Conservation (phyloP, 2,329 filamentous ascomycete species). For the Biscogniauxia sp. region DNA sequence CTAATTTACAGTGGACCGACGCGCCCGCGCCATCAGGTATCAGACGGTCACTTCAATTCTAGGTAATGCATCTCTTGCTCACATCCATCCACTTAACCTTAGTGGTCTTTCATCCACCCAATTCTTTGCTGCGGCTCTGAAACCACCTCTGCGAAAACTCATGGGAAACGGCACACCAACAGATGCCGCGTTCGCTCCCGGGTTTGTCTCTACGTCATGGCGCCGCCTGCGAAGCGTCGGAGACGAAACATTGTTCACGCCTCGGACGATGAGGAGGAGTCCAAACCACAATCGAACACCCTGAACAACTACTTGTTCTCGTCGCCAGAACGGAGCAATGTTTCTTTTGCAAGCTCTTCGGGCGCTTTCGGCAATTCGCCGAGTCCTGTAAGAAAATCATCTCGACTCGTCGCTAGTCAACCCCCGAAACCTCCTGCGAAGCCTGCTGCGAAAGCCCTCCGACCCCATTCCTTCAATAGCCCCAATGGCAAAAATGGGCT, state of each 20-base stretch:
- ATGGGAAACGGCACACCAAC: constrained; percentile 10
- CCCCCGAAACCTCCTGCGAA: constrained; percentile 23
- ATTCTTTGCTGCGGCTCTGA: not conserved
- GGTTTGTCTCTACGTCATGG: constrained; percentile 41
- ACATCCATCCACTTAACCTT: not conserved
- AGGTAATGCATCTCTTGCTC: not conserved
- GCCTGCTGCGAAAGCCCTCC: constrained; percentile 23
- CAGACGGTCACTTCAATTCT: constrained; percentile 9
- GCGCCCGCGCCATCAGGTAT: constrained; percentile 11
- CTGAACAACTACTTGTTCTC: constrained; percentile 53
- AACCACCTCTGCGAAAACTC: constrained; percentile 1
- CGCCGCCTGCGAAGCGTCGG: constrained; percentile 57
- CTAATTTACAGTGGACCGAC: constrained; percentile 1
- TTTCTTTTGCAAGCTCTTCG: constrained; percentile 22
- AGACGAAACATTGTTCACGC: constrained; percentile 54
- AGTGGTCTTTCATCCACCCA: not conserved
- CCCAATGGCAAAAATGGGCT: constrained; percentile 22
- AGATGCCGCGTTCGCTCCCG: constrained; percentile 23
- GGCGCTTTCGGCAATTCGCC: constrained; percentile 20
- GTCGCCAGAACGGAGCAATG: constrained; percentile 44
- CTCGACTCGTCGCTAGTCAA: constrained; percentile 18
- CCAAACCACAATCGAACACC: constrained; percentile 41
- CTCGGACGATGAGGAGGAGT: constrained; percentile 47
- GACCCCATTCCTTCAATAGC: constrained; percentile 26
- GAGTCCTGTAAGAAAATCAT: constrained; percentile 26